Evolutionary conservation across 1,139 yeast species (phyloP).

Genomic region (Hanseniaspora sp.): DNA sequence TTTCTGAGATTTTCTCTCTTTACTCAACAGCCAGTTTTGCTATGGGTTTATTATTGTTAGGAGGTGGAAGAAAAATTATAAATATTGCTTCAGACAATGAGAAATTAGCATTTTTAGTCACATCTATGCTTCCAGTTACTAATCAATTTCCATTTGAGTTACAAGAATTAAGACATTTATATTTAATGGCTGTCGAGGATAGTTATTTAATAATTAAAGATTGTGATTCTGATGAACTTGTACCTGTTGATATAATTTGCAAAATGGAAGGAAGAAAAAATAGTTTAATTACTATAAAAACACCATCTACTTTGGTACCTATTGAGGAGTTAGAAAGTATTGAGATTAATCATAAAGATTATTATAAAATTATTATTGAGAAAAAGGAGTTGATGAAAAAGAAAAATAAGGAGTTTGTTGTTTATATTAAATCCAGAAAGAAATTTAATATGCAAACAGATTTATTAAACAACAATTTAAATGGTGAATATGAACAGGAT

Average conservation of each 20-base stretch:
- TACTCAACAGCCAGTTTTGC: constrained; percentile 75
- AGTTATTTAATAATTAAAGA: constrained; percentile 71
- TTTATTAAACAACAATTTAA: background rate
- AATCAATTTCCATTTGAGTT: constrained; percentile 71
- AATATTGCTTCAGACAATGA: constrained; percentile 34
- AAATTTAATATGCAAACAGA: background rate
- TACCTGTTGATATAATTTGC: constrained; percentile 23
- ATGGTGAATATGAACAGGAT: background rate
- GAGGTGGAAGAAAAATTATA: constrained; percentile 87
- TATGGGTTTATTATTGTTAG: constrained; percentile 75
- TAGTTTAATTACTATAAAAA: constrained; percentile 23
- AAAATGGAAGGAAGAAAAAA: constrained; percentile 33
- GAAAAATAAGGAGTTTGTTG: background rate
- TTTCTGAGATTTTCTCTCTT: constrained; percentile 44
- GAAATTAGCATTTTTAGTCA: constrained; percentile 40
- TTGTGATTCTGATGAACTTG: constrained; percentile 46
- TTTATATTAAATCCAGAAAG: background rate
- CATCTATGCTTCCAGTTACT: constrained; percentile 55
- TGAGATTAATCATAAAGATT: constrained; percentile 21
- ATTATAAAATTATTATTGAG: constrained; percentile 24
- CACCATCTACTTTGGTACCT: constrained; percentile 68
- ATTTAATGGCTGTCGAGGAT: constrained; percentile 78
- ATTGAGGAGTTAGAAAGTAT: constrained; percentile 36
- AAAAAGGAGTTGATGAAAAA: constrained; percentile 13
- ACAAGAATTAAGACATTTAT: constrained; percentile 80